phyloP scores from a whole-genome alignment of 176 grass and related monocot species.

The Oryza rufipogon region DNA sequence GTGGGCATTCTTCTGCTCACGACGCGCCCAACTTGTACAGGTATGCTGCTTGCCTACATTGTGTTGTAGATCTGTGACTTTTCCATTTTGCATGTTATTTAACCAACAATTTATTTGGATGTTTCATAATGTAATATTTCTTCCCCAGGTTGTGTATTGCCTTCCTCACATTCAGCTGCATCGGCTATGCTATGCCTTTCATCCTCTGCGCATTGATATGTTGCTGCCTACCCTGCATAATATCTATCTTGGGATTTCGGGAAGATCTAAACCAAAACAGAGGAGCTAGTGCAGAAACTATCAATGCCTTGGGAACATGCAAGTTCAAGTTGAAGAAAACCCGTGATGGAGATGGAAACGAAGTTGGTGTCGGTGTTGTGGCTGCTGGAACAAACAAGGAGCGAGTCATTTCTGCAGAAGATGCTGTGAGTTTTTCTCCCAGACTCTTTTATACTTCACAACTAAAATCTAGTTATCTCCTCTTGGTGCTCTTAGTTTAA shows the following conservation, averaged over 20 bases:
- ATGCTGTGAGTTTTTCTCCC: conserved; percentile 60
- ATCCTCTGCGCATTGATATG: conserved; percentile 90
- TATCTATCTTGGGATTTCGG: conserved; percentile 75
- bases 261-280: conserved; percentile 68
- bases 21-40: conserved; percentile 85
- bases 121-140: conserved; percentile 45
- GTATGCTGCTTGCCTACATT: conserved; percentile 47
- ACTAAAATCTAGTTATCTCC: not conserved
- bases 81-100: too few species aligned
- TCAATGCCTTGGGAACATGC: conserved; percentile 73
- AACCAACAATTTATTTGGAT: not conserved
- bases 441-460: conserved; percentile 4
- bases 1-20: conserved; percentile 76
- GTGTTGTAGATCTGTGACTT: not conserved
- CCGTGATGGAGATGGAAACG: conserved; percentile 48
- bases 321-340: conserved; percentile 72
- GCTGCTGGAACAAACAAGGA: conserved; percentile 80
- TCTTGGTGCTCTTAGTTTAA: not conserved
- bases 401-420: conserved; percentile 71
- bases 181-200: conserved; percentile 96
- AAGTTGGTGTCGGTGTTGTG: conserved; percentile 61
- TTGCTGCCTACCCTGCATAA: conserved; percentile 95
- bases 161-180: conserved; percentile 98
- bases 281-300: conserved; percentile 74
- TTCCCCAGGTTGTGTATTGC: conserved; percentile 93